phyloP scores from a whole-genome alignment of 305 asterid species.

The Ajuga reptans region DNA sequence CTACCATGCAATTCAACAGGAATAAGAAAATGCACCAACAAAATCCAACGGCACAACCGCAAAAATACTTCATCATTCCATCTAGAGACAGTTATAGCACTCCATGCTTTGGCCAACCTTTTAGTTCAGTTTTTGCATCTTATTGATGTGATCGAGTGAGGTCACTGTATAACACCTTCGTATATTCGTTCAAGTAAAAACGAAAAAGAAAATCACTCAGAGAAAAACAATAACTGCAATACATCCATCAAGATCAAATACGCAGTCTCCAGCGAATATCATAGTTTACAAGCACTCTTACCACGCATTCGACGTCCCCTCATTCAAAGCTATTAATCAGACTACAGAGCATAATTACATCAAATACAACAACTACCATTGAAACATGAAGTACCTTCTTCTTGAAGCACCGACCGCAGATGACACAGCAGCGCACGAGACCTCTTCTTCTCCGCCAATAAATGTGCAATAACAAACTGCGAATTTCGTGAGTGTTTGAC shows the following conservation, averaged over 20 bases:
- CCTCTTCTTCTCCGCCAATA: slow-evolving; percentile 50
- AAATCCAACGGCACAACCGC: not conserved
- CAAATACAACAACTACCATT: not conserved
- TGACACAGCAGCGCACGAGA: slow-evolving; percentile 46
- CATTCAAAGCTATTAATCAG: not conserved
- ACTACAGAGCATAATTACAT: not conserved
- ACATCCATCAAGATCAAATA: not conserved
- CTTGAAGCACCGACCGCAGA: slow-evolving; percentile 40
- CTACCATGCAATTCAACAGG: slow-evolving; percentile 14
- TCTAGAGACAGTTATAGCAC: not conserved
- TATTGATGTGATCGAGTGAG: not conserved
- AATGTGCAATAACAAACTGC: slow-evolving; percentile 44
- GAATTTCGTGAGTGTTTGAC: slow-evolving; percentile 37
- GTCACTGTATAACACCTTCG: not conserved
- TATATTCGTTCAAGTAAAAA: not conserved
- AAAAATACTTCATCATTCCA: not conserved
- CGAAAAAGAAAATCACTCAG: not conserved
- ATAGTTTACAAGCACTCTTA: not conserved
- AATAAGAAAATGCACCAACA: slow-evolving; percentile 3
- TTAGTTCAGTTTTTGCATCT: not conserved
- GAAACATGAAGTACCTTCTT: slow-evolving; percentile 40
- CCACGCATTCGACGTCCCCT: not conserved
- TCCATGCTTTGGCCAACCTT: not conserved
- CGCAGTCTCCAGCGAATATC: not conserved
- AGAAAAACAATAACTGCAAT: not conserved